phyloP scores from a whole-genome alignment of 805 yeast genomes.

The Schizosaccharomyces cryophilus region DNA sequence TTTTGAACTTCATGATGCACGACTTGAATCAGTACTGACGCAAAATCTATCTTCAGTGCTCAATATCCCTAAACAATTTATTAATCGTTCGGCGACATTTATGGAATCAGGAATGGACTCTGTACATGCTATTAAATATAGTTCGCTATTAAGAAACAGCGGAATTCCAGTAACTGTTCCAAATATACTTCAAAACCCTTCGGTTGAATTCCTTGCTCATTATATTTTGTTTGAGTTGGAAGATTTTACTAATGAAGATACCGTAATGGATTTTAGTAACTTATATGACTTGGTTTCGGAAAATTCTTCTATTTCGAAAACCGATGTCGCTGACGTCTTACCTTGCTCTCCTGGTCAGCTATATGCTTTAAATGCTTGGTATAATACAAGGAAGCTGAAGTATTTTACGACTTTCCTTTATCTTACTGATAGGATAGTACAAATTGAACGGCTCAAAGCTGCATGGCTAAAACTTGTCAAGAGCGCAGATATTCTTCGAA shows the following conservation, averaged over 20 bases:
- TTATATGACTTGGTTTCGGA: background rate
- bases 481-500: conserved; percentile 7
- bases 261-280: background rate
- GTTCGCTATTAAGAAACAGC: conserved; percentile 4
- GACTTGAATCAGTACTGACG: background rate
- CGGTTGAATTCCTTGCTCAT: conserved; percentile 4
- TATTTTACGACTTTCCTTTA: background rate
- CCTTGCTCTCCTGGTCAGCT: conserved; percentile 10
- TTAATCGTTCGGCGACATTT: background rate
- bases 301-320: no score
- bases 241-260: background rate
- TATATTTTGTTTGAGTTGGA: background rate
- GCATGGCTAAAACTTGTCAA: conserved; percentile 7
- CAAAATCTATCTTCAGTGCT: background rate
- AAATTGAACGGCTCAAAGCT: background rate
- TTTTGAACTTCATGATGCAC: no score
- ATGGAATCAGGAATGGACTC: conserved; percentile 8
- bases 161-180: conserved; percentile 6
- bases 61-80: background rate
- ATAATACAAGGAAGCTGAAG: conserved; percentile 1
- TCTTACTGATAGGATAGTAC: background rate
- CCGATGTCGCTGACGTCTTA: background rate
- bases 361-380: conserved; percentile 10
- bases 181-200: conserved; percentile 5
- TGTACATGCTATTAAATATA: conserved; percentile 9